Evolutionary conservation across 495 filamentous ascomycete genomes (phyloP).

Genomic region (Physcia stellaris): DNA sequence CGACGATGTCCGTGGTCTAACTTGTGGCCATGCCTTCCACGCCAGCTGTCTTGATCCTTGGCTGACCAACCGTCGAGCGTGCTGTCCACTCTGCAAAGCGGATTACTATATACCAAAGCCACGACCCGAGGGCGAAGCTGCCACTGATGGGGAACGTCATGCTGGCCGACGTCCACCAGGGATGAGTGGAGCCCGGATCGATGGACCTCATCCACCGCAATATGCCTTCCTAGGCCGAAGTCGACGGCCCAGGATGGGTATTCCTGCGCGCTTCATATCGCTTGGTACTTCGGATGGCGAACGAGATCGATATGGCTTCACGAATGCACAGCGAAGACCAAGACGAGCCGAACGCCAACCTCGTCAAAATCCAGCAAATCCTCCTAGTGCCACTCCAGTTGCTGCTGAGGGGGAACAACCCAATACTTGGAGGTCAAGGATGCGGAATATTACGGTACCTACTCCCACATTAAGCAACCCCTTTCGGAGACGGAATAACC

Average conservation of each 20-base stretch:
- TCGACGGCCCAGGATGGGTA: constrained; percentile 14
- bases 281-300: constrained; percentile 8
- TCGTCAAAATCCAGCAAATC: constrained; percentile 1
- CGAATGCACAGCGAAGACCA: constrained; percentile 10
- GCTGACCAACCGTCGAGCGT: constrained; percentile 83
- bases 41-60: constrained; percentile 88
- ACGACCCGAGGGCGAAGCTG: constrained; percentile 39
- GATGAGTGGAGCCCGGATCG: constrained; percentile 8
- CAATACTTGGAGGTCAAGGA: constrained; percentile 8
- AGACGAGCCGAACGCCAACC: constrained; percentile 2
- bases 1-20: constrained; percentile 86
- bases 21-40: constrained; percentile 95
- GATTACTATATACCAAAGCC: constrained; percentile 92
- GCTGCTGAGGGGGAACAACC: constrained; percentile 5
- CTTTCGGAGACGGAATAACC: constrained; percentile 9
- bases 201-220: constrained; percentile 14
- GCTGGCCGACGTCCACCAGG: constrained; percentile 17
- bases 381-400: too few species aligned
- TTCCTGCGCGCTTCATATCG: constrained; percentile 16
- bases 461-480: constrained; percentile 8
- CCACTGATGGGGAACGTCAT: constrained; percentile 18
- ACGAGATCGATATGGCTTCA: constrained; percentile 15
- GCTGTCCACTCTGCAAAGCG: constrained; percentile 93
- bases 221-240: constrained; percentile 19
- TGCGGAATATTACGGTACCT: constrained; percentile 5